A percentile compares a stretch with the other conserved stretches of the same genome.
Evolutionary conservation across 2,329 filamentous ascomycete genomes (phyloP).

Genomic region (Aspergillus versicolor): DNA sequence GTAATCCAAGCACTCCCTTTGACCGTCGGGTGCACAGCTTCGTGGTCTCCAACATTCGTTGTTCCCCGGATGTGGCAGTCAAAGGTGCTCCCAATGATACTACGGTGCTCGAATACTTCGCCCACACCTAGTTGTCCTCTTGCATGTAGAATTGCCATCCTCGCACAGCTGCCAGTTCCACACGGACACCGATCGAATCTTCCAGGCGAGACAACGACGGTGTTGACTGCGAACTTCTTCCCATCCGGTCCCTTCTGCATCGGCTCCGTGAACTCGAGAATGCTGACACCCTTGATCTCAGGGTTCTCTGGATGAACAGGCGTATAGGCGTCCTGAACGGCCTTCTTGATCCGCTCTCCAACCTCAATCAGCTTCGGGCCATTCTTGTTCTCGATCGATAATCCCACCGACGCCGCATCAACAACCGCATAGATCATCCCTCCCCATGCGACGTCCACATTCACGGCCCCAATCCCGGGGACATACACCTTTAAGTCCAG

Average conservation of each 20-base stretch:
- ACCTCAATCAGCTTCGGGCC: slow-evolving; percentile 40
- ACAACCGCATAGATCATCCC: slow-evolving; percentile 49
- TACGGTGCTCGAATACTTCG: slow-evolving; percentile 38
- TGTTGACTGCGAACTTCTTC: slow-evolving; percentile 30
- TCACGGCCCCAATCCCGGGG: slow-evolving; percentile 40
- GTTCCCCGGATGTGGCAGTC: slow-evolving; percentile 36
- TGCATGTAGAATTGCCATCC: slow-evolving; percentile 46
- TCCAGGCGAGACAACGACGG: slow-evolving; percentile 47
- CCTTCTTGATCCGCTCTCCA: slow-evolving; percentile 45
- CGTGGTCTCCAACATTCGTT: slow-evolving; percentile 38
- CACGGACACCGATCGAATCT: slow-evolving; percentile 48
- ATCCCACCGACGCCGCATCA: slow-evolving; percentile 36
- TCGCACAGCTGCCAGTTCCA: slow-evolving; percentile 46
- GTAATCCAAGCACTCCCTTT: slow-evolving; percentile 49
- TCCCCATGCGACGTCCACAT: slow-evolving; percentile 47
- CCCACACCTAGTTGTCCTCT: slow-evolving; percentile 36
- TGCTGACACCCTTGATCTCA: slow-evolving; percentile 41
- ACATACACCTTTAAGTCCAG: slow-evolving; percentile 42
- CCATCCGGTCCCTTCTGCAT: slow-evolving; percentile 17
- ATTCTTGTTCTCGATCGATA: slow-evolving; percentile 33
- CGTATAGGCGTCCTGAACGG: slow-evolving; percentile 31
- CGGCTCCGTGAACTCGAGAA: slow-evolving; percentile 39
- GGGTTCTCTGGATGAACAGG: slow-evolving; percentile 47
- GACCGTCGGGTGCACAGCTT: slow-evolving; percentile 42
- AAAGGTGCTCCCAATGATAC: slow-evolving; percentile 47